Conservation (phyloP, 2,329 filamentous ascomycete species). For the Rhexocercosporidium sp. region DNA sequence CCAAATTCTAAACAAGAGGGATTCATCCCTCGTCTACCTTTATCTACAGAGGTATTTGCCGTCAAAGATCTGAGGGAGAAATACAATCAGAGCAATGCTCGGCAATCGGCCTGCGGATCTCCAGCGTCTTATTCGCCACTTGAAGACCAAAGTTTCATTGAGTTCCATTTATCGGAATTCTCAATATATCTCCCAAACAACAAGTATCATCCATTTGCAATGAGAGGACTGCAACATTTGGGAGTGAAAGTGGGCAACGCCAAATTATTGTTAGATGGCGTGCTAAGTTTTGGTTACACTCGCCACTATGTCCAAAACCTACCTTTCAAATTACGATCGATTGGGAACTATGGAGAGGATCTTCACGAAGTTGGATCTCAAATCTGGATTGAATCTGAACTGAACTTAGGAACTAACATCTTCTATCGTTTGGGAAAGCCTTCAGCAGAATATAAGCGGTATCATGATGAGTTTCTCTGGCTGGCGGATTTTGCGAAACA, state of each 20-base stretch:
- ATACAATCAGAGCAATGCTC: background rate
- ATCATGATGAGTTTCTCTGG: constrained; percentile 70
- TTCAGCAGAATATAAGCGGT: constrained; percentile 64
- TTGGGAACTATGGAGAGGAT: constrained; percentile 68
- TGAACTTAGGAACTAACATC: constrained; percentile 50
- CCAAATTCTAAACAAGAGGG: background rate
- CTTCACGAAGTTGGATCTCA: constrained; percentile 54
- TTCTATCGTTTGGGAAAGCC: constrained; percentile 70
- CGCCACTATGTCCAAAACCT: constrained; percentile 58
- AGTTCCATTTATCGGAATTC: constrained; percentile 63
- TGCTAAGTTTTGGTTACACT: constrained; percentile 52
- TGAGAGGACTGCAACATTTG: constrained; percentile 61
- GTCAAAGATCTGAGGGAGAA: constrained; percentile 22
- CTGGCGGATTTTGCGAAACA: constrained; percentile 74
- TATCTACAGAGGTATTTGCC: constrained; percentile 3
- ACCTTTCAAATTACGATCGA: constrained; percentile 61
- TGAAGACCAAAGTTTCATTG: constrained; percentile 35
- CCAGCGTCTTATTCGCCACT: background rate
- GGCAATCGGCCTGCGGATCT: background rate
- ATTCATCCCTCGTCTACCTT: background rate
- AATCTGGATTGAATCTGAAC: constrained; percentile 67
- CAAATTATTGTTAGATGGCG: constrained; percentile 61
- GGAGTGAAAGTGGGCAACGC: constrained; percentile 41
- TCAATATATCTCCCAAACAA: constrained; percentile 54
- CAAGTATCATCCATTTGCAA: constrained; percentile 50